phyloP scores from a whole-genome alignment of 1,284 basidiomycete species.

The Irpex sp. region DNA sequence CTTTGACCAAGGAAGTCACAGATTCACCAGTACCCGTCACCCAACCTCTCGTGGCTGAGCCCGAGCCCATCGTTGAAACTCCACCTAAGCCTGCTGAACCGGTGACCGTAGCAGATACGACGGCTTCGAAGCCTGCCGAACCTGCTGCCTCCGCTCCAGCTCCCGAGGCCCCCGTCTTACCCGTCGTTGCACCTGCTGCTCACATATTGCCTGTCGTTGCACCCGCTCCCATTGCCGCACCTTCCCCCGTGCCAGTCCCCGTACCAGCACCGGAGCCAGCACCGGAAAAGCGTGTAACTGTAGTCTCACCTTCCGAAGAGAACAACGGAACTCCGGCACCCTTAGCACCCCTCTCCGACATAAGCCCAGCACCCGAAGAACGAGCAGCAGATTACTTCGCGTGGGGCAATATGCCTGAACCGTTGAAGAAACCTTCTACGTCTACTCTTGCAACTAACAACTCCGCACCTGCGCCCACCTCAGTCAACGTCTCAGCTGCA shows the following conservation, averaged over 20 bases:
- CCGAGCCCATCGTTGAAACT: not conserved
- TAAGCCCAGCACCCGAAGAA: not conserved
- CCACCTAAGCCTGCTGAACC: not conserved
- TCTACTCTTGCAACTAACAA: slow-evolving; percentile 9
- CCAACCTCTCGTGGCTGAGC: not conserved
- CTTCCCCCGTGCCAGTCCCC: slow-evolving; percentile 5
- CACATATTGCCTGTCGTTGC: not conserved
- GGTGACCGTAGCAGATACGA: not conserved
- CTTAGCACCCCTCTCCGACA: not conserved
- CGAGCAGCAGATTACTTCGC: slow-evolving; percentile 13
- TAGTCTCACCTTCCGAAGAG: slow-evolving; percentile 6
- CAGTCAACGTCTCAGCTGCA: not conserved
- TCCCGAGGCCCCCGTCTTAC: not conserved
- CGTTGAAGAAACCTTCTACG: slow-evolving; percentile 7
- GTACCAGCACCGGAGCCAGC: slow-evolving; percentile 5
- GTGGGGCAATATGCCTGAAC: slow-evolving; percentile 9
- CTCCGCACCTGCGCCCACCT: slow-evolving; percentile 7
- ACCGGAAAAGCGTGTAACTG: not conserved
- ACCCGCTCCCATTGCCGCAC: not conserved
- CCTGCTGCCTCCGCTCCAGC: not conserved
- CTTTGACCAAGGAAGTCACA: slow-evolving; percentile 14
- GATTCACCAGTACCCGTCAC: slow-evolving; percentile 3
- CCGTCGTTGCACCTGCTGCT: too few relatives aligned
- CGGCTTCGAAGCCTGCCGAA: not conserved
- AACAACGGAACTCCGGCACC: not conserved